Base-by-base conservation (phyloP, 2,329 filamentous ascomycete species). In the Colletotrichum limetticola region DNA sequence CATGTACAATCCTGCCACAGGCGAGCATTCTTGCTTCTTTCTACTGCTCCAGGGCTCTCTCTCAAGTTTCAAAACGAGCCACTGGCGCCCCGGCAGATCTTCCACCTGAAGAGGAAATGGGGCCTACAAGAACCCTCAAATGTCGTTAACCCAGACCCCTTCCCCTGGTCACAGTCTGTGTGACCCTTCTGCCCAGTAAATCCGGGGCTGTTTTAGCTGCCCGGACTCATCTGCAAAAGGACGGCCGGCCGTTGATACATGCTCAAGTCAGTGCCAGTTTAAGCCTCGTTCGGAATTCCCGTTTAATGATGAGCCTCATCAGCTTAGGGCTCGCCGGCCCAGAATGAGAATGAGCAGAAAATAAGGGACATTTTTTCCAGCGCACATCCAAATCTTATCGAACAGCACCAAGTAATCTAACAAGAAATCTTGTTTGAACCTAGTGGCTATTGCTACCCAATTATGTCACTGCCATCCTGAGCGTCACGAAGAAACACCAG, bases 201-300 rank as follows among this genome's bases (percentile, higher is more conserved):
- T 72, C 70, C 66, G 60, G 70, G 70, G 66, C 52, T 65, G 60
- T 65, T 65, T 59, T 49, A 42, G 55, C 66, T 69, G 70, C 66
- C 66, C 60, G 35, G 24, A 24, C 55, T 72, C 70, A 69, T 46
- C 32, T 69, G 19, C 37, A 60, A 55, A 22, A 24, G 46, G 30
- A 65, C 42, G 22, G 53, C 30, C 8, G 46, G 8, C 22, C 11
- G 14, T 19, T 6, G n/a, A 24, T 62, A 32, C 16, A 14, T 53
- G 24, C 49, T n/a, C 30, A 65, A 42, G 62, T 65, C 62, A 65
- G 61, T 53, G 28, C 28, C 28, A 42, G 37, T 42, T 42, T 42
- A 42, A 42, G 37, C 63, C 52, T 32, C 64, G 22, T 61, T 46
- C 58, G 37, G 59, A 22, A 32, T 62, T 63, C 58, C 65, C 67